phyloP scores from a whole-genome alignment of 2,329 filamentous ascomycete genomes.

The Metarhizium sp. region DNA sequence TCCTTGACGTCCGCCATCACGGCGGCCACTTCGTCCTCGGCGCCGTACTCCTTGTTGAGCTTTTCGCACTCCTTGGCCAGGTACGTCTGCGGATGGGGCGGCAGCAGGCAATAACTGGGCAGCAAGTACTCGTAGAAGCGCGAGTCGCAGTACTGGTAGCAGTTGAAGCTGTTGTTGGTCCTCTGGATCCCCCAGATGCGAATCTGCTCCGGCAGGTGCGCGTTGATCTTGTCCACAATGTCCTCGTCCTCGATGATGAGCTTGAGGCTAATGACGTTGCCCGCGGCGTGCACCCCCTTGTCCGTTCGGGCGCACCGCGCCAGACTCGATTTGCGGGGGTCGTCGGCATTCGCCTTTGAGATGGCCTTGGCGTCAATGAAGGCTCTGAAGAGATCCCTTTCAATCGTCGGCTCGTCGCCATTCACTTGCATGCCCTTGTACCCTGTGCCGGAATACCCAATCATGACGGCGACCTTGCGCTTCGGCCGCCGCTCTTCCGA shows the following conservation, averaged over 20 bases:
- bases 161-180: conserved; percentile 85
- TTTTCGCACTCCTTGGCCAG: conserved; percentile 77
- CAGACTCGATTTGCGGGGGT: conserved; percentile 91
- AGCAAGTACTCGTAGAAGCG: conserved; percentile 97
- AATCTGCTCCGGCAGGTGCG: conserved; percentile 75
- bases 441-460: conserved; percentile 91
- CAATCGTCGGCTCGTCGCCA: conserved; percentile 78
- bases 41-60: conserved; percentile 61
- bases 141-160: conserved; percentile 90
- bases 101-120: conserved; percentile 84
- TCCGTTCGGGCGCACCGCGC: conserved; percentile 92
- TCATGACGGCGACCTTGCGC: conserved; percentile 89
- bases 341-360: conserved; percentile 91
- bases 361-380: conserved; percentile 89
- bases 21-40: conserved; percentile 57
- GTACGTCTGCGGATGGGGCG: conserved; percentile 82
- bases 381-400: conserved; percentile 87
- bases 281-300: conserved; percentile 93
- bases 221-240: conserved; percentile 86
- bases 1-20: conserved; percentile 67
- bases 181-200: conserved; percentile 89
- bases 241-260: conserved; percentile 88
- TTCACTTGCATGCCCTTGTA: conserved; percentile 97
- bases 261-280: conserved; percentile 91
- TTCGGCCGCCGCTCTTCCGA: conserved; percentile 83